Percentiles rank a stretch among this genome's conserved stretches.
phyloP scores from a whole-genome alignment of 257 asterid genomes.

The Petrea volubilis region DNA sequence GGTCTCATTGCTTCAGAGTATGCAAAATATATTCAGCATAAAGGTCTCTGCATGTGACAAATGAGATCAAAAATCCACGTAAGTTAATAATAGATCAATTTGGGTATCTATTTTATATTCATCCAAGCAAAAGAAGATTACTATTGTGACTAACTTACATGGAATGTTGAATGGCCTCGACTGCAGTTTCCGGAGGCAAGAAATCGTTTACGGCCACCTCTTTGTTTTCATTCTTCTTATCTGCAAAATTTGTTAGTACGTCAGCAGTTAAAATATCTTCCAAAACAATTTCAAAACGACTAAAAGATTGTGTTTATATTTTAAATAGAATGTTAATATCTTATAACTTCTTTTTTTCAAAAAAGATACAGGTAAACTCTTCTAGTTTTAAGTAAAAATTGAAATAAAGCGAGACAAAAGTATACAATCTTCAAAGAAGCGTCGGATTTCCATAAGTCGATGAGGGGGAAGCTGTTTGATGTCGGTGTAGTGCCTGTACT shows the following conservation, averaged over 20 bases:
- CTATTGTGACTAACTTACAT: conserved; percentile 40
- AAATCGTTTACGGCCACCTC: conserved; percentile 68
- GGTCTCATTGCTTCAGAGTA: neutral
- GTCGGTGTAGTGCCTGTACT: conserved; percentile 64
- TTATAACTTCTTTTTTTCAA: too few species aligned
- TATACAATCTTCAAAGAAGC: conserved; percentile 78
- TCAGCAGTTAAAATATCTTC: neutral
- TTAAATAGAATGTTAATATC: neutral
- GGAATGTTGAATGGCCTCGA: conserved; percentile 60
- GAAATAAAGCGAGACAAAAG: neutral
- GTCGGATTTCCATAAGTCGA: conserved; percentile 69
- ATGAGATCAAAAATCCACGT: neutral
- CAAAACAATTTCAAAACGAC: neutral
- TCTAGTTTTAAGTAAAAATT: neutral
- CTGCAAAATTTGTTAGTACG: conserved; percentile 19
- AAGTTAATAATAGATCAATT: neutral
- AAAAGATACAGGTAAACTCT: too few species aligned
- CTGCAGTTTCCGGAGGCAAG: conserved; percentile 52
- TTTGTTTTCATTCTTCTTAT: conserved; percentile 76
- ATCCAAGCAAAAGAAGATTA: neutral
- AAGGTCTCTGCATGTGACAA: conserved; percentile 40
- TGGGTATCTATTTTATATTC: neutral
- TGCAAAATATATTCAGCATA: conserved; percentile 58
- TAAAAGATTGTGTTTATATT: neutral
- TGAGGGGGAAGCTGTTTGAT: conserved; percentile 77